Evolutionary conservation across 1,284 basidiomycete genomes (phyloP), one percentile per base, ranked within the genome.

Genomic region (Caloboletus firmus): DNA sequence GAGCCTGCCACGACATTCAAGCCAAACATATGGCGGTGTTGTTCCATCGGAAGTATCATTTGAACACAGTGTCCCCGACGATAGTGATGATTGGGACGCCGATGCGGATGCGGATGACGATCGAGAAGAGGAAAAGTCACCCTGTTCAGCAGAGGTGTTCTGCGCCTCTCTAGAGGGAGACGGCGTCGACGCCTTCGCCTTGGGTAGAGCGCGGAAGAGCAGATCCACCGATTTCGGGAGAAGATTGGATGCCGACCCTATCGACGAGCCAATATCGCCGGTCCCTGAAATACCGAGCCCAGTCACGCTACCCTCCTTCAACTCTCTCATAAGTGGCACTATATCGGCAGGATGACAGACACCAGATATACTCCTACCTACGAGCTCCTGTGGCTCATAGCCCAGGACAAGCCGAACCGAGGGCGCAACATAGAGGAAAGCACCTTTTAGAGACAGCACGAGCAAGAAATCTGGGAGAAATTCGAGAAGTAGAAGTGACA

Each of bases 381-480:
- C 79, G 53, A 98, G 82, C 58, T 96, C 93, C 40, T 84, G 81
- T 4, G 93, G 83, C 36, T 85, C 82, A 72, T 92, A 94, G 31
- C 92, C 93, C 26, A 95, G 78, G 12, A 91, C 81, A 31, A 80
- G 75, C 17, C 80, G 74, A 17, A 95, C 83, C n/a, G 85, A 82
- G 1, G 92, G 93, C 0, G 93, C 91, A 52, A 93, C 91, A 68
- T 97, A 98, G 48, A 95, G 82, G 74, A 98, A 93, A 9, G 82
- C 81, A n/a, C 95, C 95, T 66, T 97, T 97, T 59, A 98, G 84
- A 5, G 92, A 95, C 28, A 98, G 79, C 39, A 97, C 94, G 65
- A 92, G 89, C 30, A 97, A 77, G 67, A 96, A 92, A 69, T 97
- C 93, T 45, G 85, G 79, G 12, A 76, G 74, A 45, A 82, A 75